These are phyloP conservation scores for Alternaria tenuissima DNA, from an alignment of 2,329 filamentous ascomycete species.

Conservation along the genomic window DNA sequence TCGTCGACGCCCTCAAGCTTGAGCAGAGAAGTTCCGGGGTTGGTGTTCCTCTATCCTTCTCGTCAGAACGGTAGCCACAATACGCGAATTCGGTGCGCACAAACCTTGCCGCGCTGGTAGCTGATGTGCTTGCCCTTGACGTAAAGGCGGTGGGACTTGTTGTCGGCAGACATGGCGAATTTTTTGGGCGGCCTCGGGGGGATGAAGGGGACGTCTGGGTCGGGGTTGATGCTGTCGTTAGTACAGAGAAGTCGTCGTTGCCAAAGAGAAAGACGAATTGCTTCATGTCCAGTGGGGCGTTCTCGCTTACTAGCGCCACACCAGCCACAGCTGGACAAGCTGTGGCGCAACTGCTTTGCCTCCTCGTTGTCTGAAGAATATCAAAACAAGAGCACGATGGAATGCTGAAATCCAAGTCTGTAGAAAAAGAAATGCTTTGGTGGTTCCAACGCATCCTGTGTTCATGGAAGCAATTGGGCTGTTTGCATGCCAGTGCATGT, in stretches of 20 bases:
- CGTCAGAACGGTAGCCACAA: constrained; percentile 10
- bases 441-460: neutral
- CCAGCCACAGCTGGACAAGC: neutral
- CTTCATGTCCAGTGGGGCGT: constrained; percentile 7
- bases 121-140: constrained; percentile 83
- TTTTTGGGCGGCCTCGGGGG: constrained; percentile 39
- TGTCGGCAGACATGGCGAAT: constrained; percentile 48
- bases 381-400: neutral
- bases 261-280: constrained; percentile 4
- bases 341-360: neutral
- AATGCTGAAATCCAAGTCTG: neutral
- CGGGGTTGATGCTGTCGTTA: constrained; percentile 46
- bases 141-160: constrained; percentile 52
- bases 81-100: constrained; percentile 14
- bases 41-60: constrained; percentile 80
- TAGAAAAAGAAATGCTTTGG: neutral
- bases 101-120: constrained; percentile 77
- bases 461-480: neutral
- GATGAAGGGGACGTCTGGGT: constrained; percentile 35
- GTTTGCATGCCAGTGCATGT: neutral
- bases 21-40: constrained; percentile 89
- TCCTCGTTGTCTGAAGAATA: neutral
- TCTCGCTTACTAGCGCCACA: constrained; percentile 10
- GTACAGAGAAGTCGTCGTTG: constrained; percentile 25
- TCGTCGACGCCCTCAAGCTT: constrained; percentile 98